Conservation (phyloP, 257 asterid genomes). For the Perilla frutescens region DNA sequence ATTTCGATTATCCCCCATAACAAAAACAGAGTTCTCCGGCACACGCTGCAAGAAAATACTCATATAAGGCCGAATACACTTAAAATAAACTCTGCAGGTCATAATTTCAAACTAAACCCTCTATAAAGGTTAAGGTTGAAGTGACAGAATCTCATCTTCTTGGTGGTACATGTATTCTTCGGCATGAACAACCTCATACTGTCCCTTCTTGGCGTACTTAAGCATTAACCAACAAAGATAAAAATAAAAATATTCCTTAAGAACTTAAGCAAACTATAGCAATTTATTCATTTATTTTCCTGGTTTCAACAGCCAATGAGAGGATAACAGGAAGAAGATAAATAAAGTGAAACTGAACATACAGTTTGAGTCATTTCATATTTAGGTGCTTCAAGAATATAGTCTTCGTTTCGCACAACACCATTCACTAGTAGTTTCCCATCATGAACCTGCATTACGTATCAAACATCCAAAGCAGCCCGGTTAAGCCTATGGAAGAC, state of each 20-base stretch:
- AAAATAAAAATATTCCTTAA: background rate
- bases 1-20: constrained; percentile 96
- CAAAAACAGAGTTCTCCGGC: constrained; percentile 79
- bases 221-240: background rate
- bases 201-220: background rate
- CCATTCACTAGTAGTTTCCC: constrained; percentile 95
- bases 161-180: background rate
- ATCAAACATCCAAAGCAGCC: constrained; percentile 2
- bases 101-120: background rate
- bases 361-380: constrained; percentile 85
- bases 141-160: background rate
- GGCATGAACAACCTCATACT: background rate
- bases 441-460: constrained; percentile 72
- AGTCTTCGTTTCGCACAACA: constrained; percentile 72
- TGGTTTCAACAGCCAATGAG: constrained; percentile 2
- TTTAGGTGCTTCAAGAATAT: constrained; percentile 76
- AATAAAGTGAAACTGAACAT: constrained; percentile 40
- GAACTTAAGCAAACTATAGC: background rate
- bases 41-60: constrained; percentile 62
- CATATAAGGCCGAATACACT: constrained; percentile 9
- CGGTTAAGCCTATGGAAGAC: background rate
- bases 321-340: background rate
- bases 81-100: constrained; percentile 6
- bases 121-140: background rate
- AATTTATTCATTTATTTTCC: constrained; percentile 11